These are phyloP conservation scores for Monosporascus sp. DNA, from an alignment of 2,329 filamentous ascomycete genomes.

Conservation along the genomic window DNA sequence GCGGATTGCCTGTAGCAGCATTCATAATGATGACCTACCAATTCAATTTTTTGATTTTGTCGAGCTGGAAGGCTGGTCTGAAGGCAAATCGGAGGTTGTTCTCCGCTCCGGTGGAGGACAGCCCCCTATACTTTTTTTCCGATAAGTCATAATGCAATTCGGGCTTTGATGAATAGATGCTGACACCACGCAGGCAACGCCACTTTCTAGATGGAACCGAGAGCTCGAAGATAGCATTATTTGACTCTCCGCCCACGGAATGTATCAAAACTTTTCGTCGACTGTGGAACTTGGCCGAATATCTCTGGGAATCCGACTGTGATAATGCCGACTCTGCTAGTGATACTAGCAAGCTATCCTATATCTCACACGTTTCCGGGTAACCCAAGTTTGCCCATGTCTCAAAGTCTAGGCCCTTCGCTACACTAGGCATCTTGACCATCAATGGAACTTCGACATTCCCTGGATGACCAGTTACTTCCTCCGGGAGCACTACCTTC, in stretches of 20 bases:
- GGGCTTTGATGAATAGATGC: conserved; percentile 3
- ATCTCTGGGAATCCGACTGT: too few species aligned
- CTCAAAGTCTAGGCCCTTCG: conserved; percentile 15
- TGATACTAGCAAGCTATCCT: not conserved
- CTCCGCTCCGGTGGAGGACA: conserved; percentile 13
- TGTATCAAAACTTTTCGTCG: too few species aligned
- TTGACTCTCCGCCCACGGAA: too few species aligned
- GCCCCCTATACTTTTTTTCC: conserved; percentile 17
- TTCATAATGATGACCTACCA: conserved; percentile 5
- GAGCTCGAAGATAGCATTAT: too few species aligned
- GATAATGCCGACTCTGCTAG: too few species aligned
- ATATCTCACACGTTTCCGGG: conserved; percentile 7
- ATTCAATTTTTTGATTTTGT: conserved; percentile 20
- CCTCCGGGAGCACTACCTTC: conserved; percentile 16
- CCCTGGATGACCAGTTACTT: conserved; percentile 10
- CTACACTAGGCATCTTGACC: conserved; percentile 18
- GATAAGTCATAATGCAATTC: conserved; percentile 21
- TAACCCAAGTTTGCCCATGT: conserved; percentile 14
- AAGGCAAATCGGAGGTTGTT: conserved; percentile 18
- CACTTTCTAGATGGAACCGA: too few species aligned
- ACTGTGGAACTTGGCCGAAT: too few species aligned
- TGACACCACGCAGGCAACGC: conserved; percentile 5
- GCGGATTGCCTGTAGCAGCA: conserved; percentile 19
- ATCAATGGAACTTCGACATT: conserved; percentile 18
- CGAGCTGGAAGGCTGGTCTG: conserved; percentile 7